Evolutionary conservation across 2,329 filamentous ascomycete species (phyloP).

Genomic region (Cadophora sp.): DNA sequence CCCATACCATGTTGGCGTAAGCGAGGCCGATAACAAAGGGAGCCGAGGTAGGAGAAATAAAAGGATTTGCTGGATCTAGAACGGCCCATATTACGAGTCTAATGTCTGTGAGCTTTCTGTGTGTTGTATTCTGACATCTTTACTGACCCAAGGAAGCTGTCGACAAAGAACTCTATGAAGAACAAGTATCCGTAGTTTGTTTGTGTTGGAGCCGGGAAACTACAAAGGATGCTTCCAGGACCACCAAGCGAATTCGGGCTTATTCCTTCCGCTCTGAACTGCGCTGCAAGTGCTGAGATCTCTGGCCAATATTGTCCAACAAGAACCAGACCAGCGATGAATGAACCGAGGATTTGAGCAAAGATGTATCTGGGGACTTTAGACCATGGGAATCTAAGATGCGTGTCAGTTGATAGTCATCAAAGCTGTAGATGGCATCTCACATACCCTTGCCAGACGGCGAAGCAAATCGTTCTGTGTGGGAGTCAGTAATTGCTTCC

Average conservation of each 20-base stretch:
- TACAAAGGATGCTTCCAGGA: constrained; percentile 61
- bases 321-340: constrained; percentile 60
- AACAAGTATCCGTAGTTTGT: constrained; percentile 63
- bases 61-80: constrained; percentile 65
- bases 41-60: constrained; percentile 53
- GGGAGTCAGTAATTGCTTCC: too few relatives aligned
- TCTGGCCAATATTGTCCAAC: constrained; percentile 64
- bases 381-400: constrained; percentile 57
- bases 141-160: constrained; percentile 55
- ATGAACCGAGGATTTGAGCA: constrained; percentile 61
- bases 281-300: constrained; percentile 50
- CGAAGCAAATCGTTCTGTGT: constrained; percentile 54
- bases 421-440: background rate
- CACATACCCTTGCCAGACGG: constrained; percentile 58
- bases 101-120: constrained; percentile 12
- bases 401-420: background rate
- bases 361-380: constrained; percentile 65
- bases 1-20: constrained; percentile 54
- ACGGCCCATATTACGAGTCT: constrained; percentile 62
- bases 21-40: constrained; percentile 63
- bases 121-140: background rate
- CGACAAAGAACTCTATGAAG: constrained; percentile 65
- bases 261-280: constrained; percentile 41
- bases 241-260: constrained; percentile 54
- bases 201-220: constrained; percentile 58